These are phyloP conservation scores for Hibiscus trionum DNA, from an alignment of 345 rosid genomes.

Conservation along the genomic window DNA sequence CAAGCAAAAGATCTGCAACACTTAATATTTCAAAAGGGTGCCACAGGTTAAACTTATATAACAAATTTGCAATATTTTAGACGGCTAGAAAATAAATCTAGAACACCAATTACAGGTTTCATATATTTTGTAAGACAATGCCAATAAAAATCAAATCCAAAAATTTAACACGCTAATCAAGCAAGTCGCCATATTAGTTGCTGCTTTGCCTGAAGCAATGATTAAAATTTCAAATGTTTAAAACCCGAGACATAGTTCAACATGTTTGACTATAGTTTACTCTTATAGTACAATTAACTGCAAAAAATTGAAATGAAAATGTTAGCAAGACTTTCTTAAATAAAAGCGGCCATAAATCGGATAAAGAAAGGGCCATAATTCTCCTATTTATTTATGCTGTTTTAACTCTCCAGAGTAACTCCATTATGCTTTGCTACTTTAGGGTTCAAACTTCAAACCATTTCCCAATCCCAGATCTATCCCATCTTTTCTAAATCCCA, in stretches of 20 bases:
- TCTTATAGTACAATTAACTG: neutral
- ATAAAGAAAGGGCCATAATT: neutral
- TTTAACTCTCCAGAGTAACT: neutral
- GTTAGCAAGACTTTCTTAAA: neutral
- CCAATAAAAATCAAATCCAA: neutral
- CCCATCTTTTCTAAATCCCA: neutral
- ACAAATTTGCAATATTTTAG: neutral
- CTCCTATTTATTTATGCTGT: neutral
- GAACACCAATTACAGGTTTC: neutral
- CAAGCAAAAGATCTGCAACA: neutral
- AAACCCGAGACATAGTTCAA: neutral
- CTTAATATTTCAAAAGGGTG: neutral
- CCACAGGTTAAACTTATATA: neutral
- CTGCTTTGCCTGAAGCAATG: neutral
- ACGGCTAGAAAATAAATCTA: neutral
- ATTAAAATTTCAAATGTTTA: neutral
- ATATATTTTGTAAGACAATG: too few species aligned
- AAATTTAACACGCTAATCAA: neutral
- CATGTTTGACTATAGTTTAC: neutral
- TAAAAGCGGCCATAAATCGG: neutral
- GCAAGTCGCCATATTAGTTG: neutral
- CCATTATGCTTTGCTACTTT: neutral
- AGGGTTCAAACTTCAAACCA: neutral
- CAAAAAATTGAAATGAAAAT: neutral
- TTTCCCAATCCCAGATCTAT: neutral